phyloP scores from a whole-genome alignment of 306 rosid genomes.

The Carpinus fangiana region DNA sequence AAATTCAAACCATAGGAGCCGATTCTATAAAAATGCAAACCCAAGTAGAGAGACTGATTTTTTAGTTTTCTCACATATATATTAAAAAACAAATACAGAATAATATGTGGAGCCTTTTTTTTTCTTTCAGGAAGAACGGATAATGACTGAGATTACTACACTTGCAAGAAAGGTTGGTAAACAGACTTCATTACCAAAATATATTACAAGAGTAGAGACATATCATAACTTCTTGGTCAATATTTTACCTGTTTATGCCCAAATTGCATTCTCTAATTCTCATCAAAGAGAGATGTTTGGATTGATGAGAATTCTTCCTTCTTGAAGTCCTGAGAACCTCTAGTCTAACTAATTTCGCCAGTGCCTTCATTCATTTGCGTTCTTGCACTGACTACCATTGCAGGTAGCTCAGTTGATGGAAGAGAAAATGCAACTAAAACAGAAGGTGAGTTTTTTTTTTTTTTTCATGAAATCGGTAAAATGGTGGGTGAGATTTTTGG shows the following conservation, averaged over 20 bases:
- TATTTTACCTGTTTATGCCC: not conserved
- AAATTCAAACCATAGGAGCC: too few species aligned
- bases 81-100: too few species aligned
- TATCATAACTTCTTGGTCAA: not conserved
- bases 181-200: not conserved
- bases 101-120: not conserved
- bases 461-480: not conserved
- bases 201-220: not conserved
- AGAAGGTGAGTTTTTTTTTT: slow-evolving; percentile 17
- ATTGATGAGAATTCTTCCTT: too few species aligned
- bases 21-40: too few species aligned
- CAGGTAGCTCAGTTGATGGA: slow-evolving; percentile 19
- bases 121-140: slow-evolving; percentile 30
- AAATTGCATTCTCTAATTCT: not conserved
- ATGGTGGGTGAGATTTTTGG: not conserved
- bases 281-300: not conserved
- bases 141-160: slow-evolving; percentile 28
- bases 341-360: too few species aligned
- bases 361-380: not conserved
- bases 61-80: too few species aligned
- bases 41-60: too few species aligned
- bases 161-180: slow-evolving; percentile 37
- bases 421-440: slow-evolving; percentile 32
- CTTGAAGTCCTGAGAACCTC: too few species aligned
- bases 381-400: not conserved